phyloP scores from a whole-genome alignment of 2,329 filamentous ascomycete genomes.

The Fusarium papillatum region DNA sequence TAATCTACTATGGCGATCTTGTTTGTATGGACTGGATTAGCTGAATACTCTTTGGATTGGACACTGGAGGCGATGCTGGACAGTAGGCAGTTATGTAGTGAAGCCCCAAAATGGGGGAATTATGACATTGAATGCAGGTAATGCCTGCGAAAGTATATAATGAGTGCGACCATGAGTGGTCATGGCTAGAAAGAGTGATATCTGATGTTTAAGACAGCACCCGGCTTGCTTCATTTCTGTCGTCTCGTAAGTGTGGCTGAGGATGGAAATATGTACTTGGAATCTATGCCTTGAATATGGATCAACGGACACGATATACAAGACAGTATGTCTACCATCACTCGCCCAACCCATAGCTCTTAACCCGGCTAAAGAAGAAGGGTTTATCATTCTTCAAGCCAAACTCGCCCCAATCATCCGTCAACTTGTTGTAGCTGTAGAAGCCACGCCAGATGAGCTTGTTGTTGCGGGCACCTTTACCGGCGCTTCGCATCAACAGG shows the following conservation, averaged over 20 bases:
- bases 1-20: slow-evolving; percentile 12
- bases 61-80: not conserved
- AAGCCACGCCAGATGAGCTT: slow-evolving; percentile 92
- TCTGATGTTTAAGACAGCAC: not conserved
- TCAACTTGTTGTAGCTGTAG: slow-evolving; percentile 91
- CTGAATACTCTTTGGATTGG: slow-evolving; percentile 6
- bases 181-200: not conserved
- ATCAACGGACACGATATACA: not conserved
- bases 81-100: not conserved
- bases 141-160: not conserved
- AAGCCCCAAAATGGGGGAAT: not conserved
- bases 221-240: not conserved
- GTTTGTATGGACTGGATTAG: slow-evolving; percentile 3
- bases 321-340: slow-evolving; percentile 5
- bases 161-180: not conserved
- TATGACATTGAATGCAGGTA: not conserved
- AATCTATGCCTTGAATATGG: not conserved
- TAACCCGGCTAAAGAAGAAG: slow-evolving; percentile 77
- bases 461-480: slow-evolving; percentile 80
- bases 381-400: slow-evolving; percentile 72
- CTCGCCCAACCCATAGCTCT: slow-evolving; percentile 69
- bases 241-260: not conserved
- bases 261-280: not conserved
- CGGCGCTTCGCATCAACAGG: slow-evolving; percentile 75
- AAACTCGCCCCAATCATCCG: slow-evolving; percentile 93